Base-by-base conservation (phyloP, 495 filamentous ascomycete species). In the Talaromyces liani region DNA sequence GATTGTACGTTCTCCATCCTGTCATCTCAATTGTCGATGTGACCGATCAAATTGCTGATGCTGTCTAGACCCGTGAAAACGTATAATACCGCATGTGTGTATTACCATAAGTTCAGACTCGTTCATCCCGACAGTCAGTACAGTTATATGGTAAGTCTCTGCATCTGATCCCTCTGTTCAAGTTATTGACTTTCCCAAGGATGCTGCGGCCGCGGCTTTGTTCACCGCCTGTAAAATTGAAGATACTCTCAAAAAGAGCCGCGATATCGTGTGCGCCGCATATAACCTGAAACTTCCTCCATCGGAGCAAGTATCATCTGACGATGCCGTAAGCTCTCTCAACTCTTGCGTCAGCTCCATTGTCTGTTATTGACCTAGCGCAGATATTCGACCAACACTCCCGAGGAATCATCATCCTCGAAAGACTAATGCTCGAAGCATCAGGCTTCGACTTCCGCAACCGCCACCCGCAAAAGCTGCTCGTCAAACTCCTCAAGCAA, bases 191-290 rank as follows among this genome's bases (percentile, higher is more conserved):
- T 57, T 20, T 8, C 10, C 10, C 58, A 31, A 88, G 84, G 94
- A 98, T 72, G 92, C 91, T 4, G 91, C 92, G 3, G 84, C 92
- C 0, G 93, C 94, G 12, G 86, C 91, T 31, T 79, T 98, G 33
- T 93, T 98, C 68, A 88, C 89, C 18, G 92, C 92, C 39, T 97
- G 93, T 83, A 98, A 98, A 74, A 92, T 93, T 53, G 94, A 98
- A 70, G 94, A 98, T 71, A 98, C 94, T 1, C 80, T 98, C 55
- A 98, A 98, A 77, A 98, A 98, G 77, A 96, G 91, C 18, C 85
- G 85, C 58, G 94, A 98, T 61, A 94, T 98, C 63, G 79, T 97
- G 5, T 94, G 91, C 64, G 92, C 92, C 6, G 88, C 89, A 4
- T 90, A 93, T 77, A 98, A 97, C 66, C 73, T 97, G 20, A 92